Evolutionary conservation across 768 basidiomycete species (phyloP).

Genomic region (Tulasnella sp.): DNA sequence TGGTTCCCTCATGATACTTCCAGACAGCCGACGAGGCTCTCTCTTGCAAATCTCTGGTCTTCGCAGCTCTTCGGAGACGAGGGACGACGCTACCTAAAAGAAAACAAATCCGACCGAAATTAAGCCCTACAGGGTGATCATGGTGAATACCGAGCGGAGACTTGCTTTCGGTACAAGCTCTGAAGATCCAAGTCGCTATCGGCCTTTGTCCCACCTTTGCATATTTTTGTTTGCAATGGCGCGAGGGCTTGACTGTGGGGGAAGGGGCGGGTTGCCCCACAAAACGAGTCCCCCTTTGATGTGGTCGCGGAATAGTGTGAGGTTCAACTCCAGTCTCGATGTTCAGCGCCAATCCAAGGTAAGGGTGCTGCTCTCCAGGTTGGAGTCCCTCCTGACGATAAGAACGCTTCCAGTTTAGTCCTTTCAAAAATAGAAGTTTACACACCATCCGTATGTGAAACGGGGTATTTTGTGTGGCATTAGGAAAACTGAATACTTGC

Average conservation of each 20-base stretch:
- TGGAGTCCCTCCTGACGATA: neutral
- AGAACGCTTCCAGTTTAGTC: neutral
- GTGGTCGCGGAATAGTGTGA: too few species aligned
- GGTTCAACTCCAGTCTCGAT: too few species aligned
- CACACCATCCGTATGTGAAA: neutral
- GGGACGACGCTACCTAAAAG: neutral
- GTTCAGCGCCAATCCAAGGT: neutral
- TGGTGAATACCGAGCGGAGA: too few species aligned
- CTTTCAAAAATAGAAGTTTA: too few species aligned
- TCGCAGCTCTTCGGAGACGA: neutral
- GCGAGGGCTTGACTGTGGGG: neutral
- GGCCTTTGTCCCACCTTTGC: too few species aligned
- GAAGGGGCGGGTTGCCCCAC: neutral
- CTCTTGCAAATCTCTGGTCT: neutral
- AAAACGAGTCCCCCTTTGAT: too few species aligned
- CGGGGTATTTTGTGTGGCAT: neutral
- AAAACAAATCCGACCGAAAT: too few species aligned
- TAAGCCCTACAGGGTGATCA: too few species aligned
- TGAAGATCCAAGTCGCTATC: neutral
- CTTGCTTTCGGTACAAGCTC: neutral
- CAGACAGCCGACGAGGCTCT: neutral
- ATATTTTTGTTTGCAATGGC: too few species aligned
- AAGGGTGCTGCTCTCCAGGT: neutral
- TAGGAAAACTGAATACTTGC: neutral
- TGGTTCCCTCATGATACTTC: neutral